phyloP scores from a whole-genome alignment of 140 eudicot genomes.

The Bidens hawaiensis region DNA sequence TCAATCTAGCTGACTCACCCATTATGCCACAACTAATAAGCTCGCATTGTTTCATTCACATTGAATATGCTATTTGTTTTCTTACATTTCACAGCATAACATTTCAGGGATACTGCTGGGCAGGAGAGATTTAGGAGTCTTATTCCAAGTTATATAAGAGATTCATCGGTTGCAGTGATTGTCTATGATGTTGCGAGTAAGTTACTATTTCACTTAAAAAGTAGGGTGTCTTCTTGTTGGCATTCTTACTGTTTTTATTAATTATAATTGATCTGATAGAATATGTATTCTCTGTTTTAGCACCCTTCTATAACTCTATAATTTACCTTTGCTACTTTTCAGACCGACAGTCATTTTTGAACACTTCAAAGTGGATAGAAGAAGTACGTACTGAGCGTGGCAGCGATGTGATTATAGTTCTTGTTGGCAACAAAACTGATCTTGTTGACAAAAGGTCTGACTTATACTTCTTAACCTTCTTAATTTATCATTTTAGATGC shows the following conservation, averaged over 20 bases:
- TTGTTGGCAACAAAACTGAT: constrained; percentile 55
- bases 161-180: constrained; percentile 78
- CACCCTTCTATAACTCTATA: not conserved
- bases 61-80: not conserved
- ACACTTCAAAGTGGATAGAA: constrained; percentile 78
- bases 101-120: constrained; percentile 42
- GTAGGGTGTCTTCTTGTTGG: constrained; percentile 3
- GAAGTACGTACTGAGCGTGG: constrained; percentile 82
- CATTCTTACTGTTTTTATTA: not conserved
- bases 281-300: not conserved
- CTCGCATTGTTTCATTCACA: not conserved
- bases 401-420: constrained; percentile 63
- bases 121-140: constrained; percentile 35
- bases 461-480: constrained; percentile 10
- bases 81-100: constrained; percentile 4
- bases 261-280: not conserved
- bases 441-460: constrained; percentile 79
- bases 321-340: constrained; percentile 15
- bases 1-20: not conserved
- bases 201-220: constrained; percentile 18
- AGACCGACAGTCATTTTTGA: constrained; percentile 75
- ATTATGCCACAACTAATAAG: not conserved
- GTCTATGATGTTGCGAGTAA: constrained; percentile 87
- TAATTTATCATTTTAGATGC: no score
- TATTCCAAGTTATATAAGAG: constrained; percentile 42